These are phyloP conservation scores for Phytophthora citricola DNA, from an alignment of 352 stramenopile genomes.

Conservation along the genomic window DNA sequence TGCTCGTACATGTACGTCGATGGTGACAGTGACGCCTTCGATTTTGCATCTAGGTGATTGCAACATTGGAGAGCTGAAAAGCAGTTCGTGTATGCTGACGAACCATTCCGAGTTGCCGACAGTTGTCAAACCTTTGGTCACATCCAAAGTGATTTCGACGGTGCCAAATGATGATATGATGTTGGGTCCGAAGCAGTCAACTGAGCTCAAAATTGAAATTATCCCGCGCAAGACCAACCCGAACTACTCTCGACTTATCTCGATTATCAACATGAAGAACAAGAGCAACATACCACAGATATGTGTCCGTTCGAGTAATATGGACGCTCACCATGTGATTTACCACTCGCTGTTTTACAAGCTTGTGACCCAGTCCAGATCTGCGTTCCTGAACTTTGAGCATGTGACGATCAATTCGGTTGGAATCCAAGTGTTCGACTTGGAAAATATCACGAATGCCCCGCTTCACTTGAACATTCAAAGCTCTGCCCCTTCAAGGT, in stretches of 20 bases:
- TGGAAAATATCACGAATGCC: conserved; percentile 90
- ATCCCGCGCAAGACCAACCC: conserved; percentile 90
- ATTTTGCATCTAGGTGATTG: conserved; percentile 89
- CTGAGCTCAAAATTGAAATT: conserved; percentile 90
- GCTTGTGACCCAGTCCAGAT: conserved; percentile 82
- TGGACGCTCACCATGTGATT: conserved; percentile 92
- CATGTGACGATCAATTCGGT: conserved; percentile 86
- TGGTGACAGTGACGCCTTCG: conserved; percentile 86
- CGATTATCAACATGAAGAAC: conserved; percentile 89
- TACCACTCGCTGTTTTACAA: conserved; percentile 93
- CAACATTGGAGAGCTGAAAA: conserved; percentile 91
- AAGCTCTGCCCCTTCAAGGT: conserved; percentile 78
- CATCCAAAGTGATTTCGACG: conserved; percentile 90
- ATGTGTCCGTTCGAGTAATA: conserved; percentile 90
- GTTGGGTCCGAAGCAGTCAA: conserved; percentile 86
- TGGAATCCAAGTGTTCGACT: conserved; percentile 88
- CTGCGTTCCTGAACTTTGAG: conserved; percentile 90
- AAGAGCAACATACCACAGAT: conserved; percentile 87
- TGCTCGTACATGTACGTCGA: conserved; percentile 86
- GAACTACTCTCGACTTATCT: conserved; percentile 90
- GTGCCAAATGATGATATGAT: conserved; percentile 90
- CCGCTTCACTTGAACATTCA: conserved; percentile 81
- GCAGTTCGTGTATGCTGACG: conserved; percentile 86
- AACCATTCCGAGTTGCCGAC: conserved; percentile 91
- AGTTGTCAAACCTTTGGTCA: conserved; percentile 87